A percentile compares a stretch with the other conserved stretches of the same genome.
These are phyloP conservation scores for Purshia tridentata DNA, from an alignment of 306 rosid genomes.

Conservation along the genomic window DNA sequence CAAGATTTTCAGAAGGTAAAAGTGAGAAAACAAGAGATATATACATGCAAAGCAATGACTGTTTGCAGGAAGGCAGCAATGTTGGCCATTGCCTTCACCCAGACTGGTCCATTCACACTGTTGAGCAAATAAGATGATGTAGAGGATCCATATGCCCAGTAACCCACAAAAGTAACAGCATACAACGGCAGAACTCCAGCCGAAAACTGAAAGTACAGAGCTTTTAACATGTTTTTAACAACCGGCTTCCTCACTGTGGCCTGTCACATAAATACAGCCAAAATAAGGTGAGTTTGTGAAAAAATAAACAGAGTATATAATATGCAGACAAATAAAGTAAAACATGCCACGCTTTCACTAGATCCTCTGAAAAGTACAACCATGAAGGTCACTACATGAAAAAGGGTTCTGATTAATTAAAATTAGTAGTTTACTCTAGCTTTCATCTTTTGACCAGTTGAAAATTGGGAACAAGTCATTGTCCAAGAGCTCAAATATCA, in stretches of 20 bases:
- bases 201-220: slow-evolving; percentile 83
- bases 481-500: too few species aligned
- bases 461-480: too few species aligned
- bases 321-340: not conserved
- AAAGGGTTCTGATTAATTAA: too few species aligned
- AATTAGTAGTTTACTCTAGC: too few species aligned
- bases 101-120: slow-evolving; percentile 72
- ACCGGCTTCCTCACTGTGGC: slow-evolving; percentile 92
- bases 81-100: slow-evolving; percentile 73
- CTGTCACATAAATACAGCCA: slow-evolving; percentile 41
- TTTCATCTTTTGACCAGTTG: too few species aligned
- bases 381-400: not conserved
- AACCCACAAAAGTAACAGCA: slow-evolving; percentile 72
- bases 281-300: slow-evolving; percentile 18
- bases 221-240: slow-evolving; percentile 84
- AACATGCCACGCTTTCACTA: too few species aligned
- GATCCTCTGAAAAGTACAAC: not conserved
- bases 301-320: not conserved
- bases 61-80: slow-evolving; percentile 87
- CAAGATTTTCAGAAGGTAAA: not conserved
- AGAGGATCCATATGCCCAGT: slow-evolving; percentile 95
- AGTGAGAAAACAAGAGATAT: slow-evolving; percentile 1
- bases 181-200: slow-evolving; percentile 81
- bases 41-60: slow-evolving; percentile 85
- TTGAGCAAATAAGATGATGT: slow-evolving; percentile 70